These are phyloP conservation scores for Cnidoscolus chayamansa DNA, from an alignment of 441 rosid species.

Conservation along the genomic window DNA sequence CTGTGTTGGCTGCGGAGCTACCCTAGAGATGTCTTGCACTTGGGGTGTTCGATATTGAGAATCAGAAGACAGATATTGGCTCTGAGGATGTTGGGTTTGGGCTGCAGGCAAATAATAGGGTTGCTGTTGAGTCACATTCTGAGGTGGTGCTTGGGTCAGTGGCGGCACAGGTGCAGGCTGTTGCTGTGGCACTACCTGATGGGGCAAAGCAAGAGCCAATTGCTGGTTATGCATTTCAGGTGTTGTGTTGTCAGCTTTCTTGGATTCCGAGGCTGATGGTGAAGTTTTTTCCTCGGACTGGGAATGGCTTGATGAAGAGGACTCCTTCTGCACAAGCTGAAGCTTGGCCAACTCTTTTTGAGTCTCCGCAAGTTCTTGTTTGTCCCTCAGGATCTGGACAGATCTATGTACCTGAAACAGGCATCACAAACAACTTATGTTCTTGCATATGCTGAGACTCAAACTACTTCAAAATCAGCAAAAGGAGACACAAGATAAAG, in stretches of 20 bases:
- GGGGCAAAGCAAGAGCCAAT: constrained; percentile 83
- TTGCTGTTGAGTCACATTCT: constrained; percentile 52
- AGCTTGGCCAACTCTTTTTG: constrained; percentile 89
- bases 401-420: constrained; percentile 81
- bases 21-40: constrained; percentile 47
- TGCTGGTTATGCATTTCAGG: constrained; percentile 73
- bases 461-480: no score
- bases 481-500: neutral
- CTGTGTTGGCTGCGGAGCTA: constrained; percentile 42
- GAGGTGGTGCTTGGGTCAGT: constrained; percentile 45
- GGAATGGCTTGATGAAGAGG: constrained; percentile 62
- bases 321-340: constrained; percentile 77
- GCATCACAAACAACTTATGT: constrained; percentile 8
- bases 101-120: constrained; percentile 58
- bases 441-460: neutral
- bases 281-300: constrained; percentile 67
- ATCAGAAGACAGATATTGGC: constrained; percentile 45
- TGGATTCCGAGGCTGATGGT: constrained; percentile 52
- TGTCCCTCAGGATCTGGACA: constrained; percentile 91
- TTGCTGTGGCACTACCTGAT: constrained; percentile 65
- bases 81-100: constrained; percentile 41
- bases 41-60: constrained; percentile 59
- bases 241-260: constrained; percentile 44
- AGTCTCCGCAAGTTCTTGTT: constrained; percentile 87
- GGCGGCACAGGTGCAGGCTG: constrained; percentile 39